Evolutionary conservation across 2,329 filamentous ascomycete genomes (phyloP), one percentile per base, ranked within the genome.

Genomic region (Colletotrichum ledebouriae): DNA sequence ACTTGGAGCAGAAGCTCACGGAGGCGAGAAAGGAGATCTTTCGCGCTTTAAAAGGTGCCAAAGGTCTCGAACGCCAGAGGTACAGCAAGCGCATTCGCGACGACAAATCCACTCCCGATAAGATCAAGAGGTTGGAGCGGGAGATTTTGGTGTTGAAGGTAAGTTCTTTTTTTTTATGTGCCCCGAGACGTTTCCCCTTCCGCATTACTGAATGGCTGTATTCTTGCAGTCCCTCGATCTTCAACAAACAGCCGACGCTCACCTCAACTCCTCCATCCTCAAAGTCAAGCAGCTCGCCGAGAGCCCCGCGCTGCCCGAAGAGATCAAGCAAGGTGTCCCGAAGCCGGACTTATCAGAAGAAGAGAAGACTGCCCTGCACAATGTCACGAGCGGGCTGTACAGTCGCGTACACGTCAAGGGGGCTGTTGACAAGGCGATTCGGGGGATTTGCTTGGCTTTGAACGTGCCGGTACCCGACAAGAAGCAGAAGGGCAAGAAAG

Each of bases 1-100:
- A 76, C 64, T 78, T 88, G 52, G 80, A 84, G 9, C 81, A 84
- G 9, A 83, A 84, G 69, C 80, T 90, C n/a, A 78, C 82, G 9
- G 85, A 86, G 72, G 81, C 84, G 73, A 83, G 85, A 71, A 88
- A 87, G 75, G 84, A 89, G 41, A 82, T 95, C 9, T 85, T 85
- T 70, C 86, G 88, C 66, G 90, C 90, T 0, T 83, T 95, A 69
- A 94, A 94, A 78, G 83, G 85, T 11, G 90, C 90, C 64, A 93
- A 92, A 76, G 90, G 90, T 53, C 91, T 93, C 75, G 92, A 95
- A 81, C 86, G 92, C 52, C 93, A 95, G 79, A 92, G 94, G 71
- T 85, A 92, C 68, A 86, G 90, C 70, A 90, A 88, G 76, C 82
- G 85, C 47, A 77, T 87, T 13, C 83, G 79, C 57, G 85, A 87